These are phyloP conservation scores for Paecilomyces dactylethromorphus DNA, from an alignment of 2,329 filamentous ascomycete species.

Conservation along the genomic window DNA sequence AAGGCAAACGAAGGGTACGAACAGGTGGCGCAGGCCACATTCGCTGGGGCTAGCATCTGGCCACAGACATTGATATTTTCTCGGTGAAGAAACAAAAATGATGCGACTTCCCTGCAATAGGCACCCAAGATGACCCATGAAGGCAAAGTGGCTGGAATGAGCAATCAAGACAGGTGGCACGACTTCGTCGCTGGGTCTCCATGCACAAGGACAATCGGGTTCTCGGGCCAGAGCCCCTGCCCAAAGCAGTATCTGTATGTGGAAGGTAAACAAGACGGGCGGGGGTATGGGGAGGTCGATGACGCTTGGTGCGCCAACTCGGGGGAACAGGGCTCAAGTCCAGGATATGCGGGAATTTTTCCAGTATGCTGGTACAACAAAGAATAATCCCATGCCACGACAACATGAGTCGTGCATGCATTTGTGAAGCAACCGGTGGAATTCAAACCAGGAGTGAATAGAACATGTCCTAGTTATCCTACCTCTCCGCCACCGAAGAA, in stretches of 20 bases:
- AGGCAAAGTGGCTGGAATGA: conserved; percentile 19
- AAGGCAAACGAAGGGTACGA: background rate
- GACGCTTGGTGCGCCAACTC: conserved; percentile 2
- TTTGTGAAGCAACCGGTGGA: conserved; percentile 28
- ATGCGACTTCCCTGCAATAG: conserved; percentile 12
- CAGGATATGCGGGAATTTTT: conserved; percentile 32
- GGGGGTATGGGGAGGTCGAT: conserved; percentile 19
- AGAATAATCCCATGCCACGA: conserved; percentile 29
- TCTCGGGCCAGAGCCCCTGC: conserved; percentile 7
- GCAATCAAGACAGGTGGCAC: conserved; percentile 29
- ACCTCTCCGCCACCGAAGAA: conserved; percentile 28
- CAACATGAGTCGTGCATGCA: conserved; percentile 28
- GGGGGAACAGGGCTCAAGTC: conserved; percentile 4
- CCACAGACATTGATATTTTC: conserved; percentile 2
- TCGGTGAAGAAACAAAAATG: conserved; percentile 15
- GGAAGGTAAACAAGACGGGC: conserved; percentile 20
- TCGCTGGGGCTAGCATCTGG: background rate
- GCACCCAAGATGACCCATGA: conserved; percentile 19
- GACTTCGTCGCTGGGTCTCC: conserved; percentile 20
- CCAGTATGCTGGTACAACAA: conserved; percentile 19
- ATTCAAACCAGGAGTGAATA: conserved; percentile 23
- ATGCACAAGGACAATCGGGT: conserved; percentile 15
- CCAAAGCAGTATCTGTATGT: conserved; percentile 15
- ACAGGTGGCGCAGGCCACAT: background rate
- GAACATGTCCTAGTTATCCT: conserved; percentile 21